phyloP scores from a whole-genome alignment of 2,329 filamentous ascomycete species.

The Waltergamsia citrina region DNA sequence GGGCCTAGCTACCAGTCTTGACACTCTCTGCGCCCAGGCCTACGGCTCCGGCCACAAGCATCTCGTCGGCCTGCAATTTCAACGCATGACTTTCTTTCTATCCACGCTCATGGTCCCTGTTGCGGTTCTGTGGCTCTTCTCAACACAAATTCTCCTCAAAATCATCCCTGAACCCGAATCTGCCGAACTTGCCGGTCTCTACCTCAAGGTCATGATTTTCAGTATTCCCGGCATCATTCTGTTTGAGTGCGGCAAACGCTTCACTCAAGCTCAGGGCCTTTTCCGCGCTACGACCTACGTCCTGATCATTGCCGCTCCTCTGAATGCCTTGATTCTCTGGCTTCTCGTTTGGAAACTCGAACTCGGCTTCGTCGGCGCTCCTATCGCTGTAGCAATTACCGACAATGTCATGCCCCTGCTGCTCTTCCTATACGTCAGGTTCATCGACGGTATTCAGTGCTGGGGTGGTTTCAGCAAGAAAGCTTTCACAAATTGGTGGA shows the following conservation, averaged over 20 bases:
- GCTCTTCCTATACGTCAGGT: slow-evolving; percentile 70
- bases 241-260: slow-evolving; percentile 73
- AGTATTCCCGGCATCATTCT: slow-evolving; percentile 68
- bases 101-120: slow-evolving; percentile 65
- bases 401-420: slow-evolving; percentile 68
- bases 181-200: slow-evolving; percentile 59
- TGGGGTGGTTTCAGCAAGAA: slow-evolving; percentile 72
- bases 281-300: slow-evolving; percentile 74
- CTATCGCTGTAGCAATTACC: slow-evolving; percentile 69
- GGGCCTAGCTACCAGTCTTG: slow-evolving; percentile 80
- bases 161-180: slow-evolving; percentile 43
- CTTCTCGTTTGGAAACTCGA: slow-evolving; percentile 63
- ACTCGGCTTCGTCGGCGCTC: slow-evolving; percentile 70
- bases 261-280: slow-evolving; percentile 73
- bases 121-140: slow-evolving; percentile 59
- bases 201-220: slow-evolving; percentile 61
- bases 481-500: slow-evolving; percentile 66
- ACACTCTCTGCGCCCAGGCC: slow-evolving; percentile 88
- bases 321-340: slow-evolving; percentile 73
- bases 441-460: slow-evolving; percentile 66
- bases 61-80: slow-evolving; percentile 74
- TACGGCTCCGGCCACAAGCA: slow-evolving; percentile 87
- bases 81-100: slow-evolving; percentile 73
- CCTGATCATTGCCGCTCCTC: slow-evolving; percentile 63
- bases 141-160: slow-evolving; percentile 50